Evolutionary conservation across 805 yeast species (phyloP), one percentile per base, ranked within the genome.

Genomic region (Hyphopichia homilentoma): DNA sequence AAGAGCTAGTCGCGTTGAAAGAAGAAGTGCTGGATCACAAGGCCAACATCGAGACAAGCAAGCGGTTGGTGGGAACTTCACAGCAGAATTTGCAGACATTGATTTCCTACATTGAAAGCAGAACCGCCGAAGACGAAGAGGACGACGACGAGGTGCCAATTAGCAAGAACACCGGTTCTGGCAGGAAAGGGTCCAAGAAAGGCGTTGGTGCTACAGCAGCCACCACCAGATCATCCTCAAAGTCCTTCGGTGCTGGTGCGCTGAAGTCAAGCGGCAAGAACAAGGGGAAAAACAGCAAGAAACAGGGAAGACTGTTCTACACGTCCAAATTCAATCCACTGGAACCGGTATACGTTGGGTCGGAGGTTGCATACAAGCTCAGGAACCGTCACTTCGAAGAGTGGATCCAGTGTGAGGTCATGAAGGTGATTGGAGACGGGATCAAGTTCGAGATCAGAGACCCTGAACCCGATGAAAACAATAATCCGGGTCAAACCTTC

Each of bases 371-470:
- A 1, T 90, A 81, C 62, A 80, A 81, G 52, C 73, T 88, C 16
- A 72, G 72, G 38, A 79, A 75, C 46, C 70, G 82, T 24, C 82
- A 80, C 29, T 70, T 76, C n/a, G 89, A 82, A 30, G 97, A 90
- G 52, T 93, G 98, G 98, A 87, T 93, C 45, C 96, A 86, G 54
- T 93, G 98, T 62, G 87, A 84, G 49, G 95, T 93, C 11, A 74
- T 81, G 17, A 79, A 76, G 44, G 78, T 90, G 3, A 59, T 78
- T n/a, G 76, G 77, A 1, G 95, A 86, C 43, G 90, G 93, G 1
- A 63, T 44, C 5, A 70, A 76, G 37, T 88, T 81, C 53, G 97
- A 93, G 58, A 89, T 93, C n/a, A 77, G 86, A 46, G 98, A 93
- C 56, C 96, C 97, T 0, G 98, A 93, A 50, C 97, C 98, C 0